Base-by-base conservation (phyloP, 139 green algal species). In the Trebouxia sp. region DNA sequence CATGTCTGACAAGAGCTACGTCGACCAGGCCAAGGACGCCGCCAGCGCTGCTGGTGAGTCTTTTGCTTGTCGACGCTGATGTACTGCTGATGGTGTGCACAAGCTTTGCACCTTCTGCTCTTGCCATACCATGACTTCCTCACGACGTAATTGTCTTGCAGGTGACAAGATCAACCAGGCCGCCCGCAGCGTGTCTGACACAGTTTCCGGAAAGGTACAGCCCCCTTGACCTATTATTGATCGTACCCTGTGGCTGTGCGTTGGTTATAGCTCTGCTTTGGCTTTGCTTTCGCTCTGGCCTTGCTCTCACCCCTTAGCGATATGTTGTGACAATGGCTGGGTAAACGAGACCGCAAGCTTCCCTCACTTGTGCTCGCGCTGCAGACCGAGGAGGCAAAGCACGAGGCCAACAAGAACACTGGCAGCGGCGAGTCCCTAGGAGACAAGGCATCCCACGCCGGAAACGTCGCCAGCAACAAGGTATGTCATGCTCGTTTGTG, bases 1-100 rank as follows among this genome's bases (percentile, higher is more conserved):
- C 62, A 72, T 72, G 62, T 72, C 62, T 72, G 62, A 72, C 62
- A 72, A 72, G 62, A 72, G 62, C 62, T 72, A 72, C 62, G 62
- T 72, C 37, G 62, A 72, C 62, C 62, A 72, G 62, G 62, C 62
- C 35, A 72, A 72, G 62, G 62, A 72, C 35, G 62, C 62, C 62
- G 62, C 62, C 62, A 72, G 12, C 62, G 62, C 62, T 72, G 62
- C 62, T 72, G 62, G 62, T 72, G 43, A 24, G 62, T 24, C 14
- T 3, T 70, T 65, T 65, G 22, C 24, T 65, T 24, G n/a, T n/a
- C n/a, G n/a, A n/a, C n/a, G n/a, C n/a, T n/a, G n/a, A n/a, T n/a
- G n/a, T n/a, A 65, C 26, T 65, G 22, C 55, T 65, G 22, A 65
- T 15, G 0, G 22, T 65, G n/a, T n/a, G n/a, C n/a, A n/a, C n/a